Evolutionary conservation across 257 asterid genomes (phyloP), one percentile per base, ranked within the genome.

Genomic region (Pogostemon cablin): DNA sequence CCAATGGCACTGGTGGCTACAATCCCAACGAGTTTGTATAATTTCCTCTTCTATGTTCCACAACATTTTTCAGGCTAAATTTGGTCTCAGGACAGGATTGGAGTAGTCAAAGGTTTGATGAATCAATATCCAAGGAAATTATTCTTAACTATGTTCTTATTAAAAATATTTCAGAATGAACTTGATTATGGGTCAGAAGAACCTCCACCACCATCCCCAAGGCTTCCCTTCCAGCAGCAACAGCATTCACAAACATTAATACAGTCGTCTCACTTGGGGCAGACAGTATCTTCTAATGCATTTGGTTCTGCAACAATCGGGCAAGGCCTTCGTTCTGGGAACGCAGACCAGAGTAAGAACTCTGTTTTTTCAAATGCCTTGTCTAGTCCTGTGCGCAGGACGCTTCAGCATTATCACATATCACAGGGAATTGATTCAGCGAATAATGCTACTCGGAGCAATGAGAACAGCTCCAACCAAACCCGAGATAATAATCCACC

Each of bases 371-470:
- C 93, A 37, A 83, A 81, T 74, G 93, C 90, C 44, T 83, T 85
- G 3, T 85, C 93, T 15, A 87, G 90, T 71, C 93, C 90, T 35
- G 87, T 85, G 12, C 88, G 86, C 44, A 75, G 78, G 40, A 83
- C 81, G 62, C 87, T 87, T 63, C 93, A 83, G 79, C 82, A 85
- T 78, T 85, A 85, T 76, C 92, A 86, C 53, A 65, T 71, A 69
- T 75, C 86, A 15, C 87, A 86, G 40, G 87, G 85, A 7, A 78
- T 79, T 32, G 71, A 55, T 56, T 71, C 72, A 47, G 50, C 77
- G 1, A 83, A 81, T 39, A 83, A 65, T 75, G 63, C 74, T 34
- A 70, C 65, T 1, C 74, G 83, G 48, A 78, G 81, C 78, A 80
- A 17, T 25, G 88, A 86, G 9, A 82, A 62, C 56, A 64, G 67